These are phyloP conservation scores for Tetracladium setigerum DNA, from an alignment of 495 filamentous ascomycete genomes.

Conservation along the genomic window DNA sequence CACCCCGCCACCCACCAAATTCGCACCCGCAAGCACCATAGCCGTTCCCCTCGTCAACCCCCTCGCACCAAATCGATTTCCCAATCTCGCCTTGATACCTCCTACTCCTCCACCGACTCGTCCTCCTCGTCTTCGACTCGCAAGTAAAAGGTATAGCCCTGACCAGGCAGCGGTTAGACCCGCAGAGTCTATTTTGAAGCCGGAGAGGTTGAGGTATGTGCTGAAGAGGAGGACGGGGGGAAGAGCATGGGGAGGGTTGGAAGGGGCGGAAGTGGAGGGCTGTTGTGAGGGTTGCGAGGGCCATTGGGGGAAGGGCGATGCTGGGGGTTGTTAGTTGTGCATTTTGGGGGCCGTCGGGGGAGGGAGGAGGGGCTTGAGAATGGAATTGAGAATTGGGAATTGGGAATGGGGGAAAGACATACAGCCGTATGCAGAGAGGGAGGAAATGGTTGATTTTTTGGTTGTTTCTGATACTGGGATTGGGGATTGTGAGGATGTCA, in stretches of 20 bases:
- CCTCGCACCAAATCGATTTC: slow-evolving; percentile 55
- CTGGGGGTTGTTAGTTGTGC: slow-evolving; percentile 32
- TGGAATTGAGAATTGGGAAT: neutral
- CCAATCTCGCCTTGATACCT: slow-evolving; percentile 25
- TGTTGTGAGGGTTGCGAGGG: slow-evolving; percentile 71
- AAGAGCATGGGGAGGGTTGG: slow-evolving; percentile 73
- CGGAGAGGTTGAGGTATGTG: slow-evolving; percentile 74
- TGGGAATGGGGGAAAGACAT: slow-evolving; percentile 27
- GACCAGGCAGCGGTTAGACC: slow-evolving; percentile 83
- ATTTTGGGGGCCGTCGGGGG: neutral
- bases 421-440: slow-evolving; percentile 66
- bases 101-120: slow-evolving; percentile 1
- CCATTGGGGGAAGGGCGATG: slow-evolving; percentile 67
- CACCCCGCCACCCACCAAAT: slow-evolving; percentile 62
- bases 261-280: slow-evolving; percentile 71
- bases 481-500: neutral
- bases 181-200: slow-evolving; percentile 73
- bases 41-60: slow-evolving; percentile 65
- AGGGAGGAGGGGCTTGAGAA: neutral
- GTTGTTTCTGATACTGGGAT: neutral
- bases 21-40: slow-evolving; percentile 61
- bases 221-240: slow-evolving; percentile 79
- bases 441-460: slow-evolving; percentile 42
- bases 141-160: slow-evolving; percentile 74
- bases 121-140: slow-evolving; percentile 44